Base-by-base conservation (phyloP, 306 rosid species). In the Cercis canadensis region DNA sequence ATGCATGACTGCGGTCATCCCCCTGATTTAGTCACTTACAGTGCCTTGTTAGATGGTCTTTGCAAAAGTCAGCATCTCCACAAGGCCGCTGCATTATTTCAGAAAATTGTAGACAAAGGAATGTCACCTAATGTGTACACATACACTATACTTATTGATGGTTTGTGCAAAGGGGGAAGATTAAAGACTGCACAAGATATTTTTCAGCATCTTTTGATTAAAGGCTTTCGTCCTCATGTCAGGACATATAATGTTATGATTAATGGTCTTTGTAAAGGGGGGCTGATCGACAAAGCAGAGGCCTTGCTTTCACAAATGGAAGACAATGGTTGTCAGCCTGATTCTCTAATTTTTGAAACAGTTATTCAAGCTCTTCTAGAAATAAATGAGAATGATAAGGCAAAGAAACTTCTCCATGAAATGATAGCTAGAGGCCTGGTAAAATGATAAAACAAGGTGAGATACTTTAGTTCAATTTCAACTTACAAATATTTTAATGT, bases 1-100 rank as follows among this genome's bases (percentile, higher is more conserved):
- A 78, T 78, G 65, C 37, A n/a, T 41, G 70, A 41, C 32, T 29
- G 14, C 7, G 77, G 77, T 57, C 82, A 67, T 6, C 37, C 57
- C 37, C 82, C 74, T 10, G 57, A 78, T 65, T 67, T 78, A 50
- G 51, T 78, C 57, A 79, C 75, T 53, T 79, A 67, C 55, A 73
- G 51, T 73, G 53, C 45, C n/a, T 76, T 76, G 29, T 68, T 76
- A 60, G 70, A 53, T 60, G 75, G 58, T 13, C 53, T 76, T 52
- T 31, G 44, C 57, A 68, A 76, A 61, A 41, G 15, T 24, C 75
- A 62, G 44, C 67, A 33, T 68, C 51, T 32, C 10, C n/a, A 46
- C 51, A 51, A 59, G 57, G 69, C 17, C 50, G 50, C 21, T 67
- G 39, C 43, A 51, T 78, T 73, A 43, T 72, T 78, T 73, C 66